Conservation (phyloP, 805 yeast genomes). For the Ogataea allantospora region DNA sequence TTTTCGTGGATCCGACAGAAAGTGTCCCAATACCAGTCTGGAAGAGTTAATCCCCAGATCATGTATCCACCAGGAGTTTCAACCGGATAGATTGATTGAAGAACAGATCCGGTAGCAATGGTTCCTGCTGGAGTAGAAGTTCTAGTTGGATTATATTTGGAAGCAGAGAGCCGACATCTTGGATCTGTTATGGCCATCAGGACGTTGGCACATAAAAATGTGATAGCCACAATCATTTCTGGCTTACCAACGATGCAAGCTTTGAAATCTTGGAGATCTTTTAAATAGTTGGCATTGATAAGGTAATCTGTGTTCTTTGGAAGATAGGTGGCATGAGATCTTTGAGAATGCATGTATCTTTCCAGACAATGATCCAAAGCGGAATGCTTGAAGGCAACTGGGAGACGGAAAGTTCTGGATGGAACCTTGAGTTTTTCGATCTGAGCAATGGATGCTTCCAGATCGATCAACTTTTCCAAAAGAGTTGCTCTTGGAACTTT, state of each 20-base stretch:
- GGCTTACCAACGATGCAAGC: constrained; percentile 85
- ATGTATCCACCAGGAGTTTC: constrained; percentile 99
- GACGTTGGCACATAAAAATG: constrained; percentile 96
- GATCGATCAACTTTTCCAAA: constrained; percentile 60
- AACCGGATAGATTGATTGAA: constrained; percentile 97
- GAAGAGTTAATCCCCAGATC: constrained; percentile 92
- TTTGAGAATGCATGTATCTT: constrained; percentile 89
- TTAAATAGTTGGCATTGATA: constrained; percentile 80
- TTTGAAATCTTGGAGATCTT: constrained; percentile 70
- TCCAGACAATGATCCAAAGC: constrained; percentile 84
- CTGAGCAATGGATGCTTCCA: constrained; percentile 70
- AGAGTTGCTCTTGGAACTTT: constrained; percentile 59
- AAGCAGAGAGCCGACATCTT: constrained; percentile 84
- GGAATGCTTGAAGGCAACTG: constrained; percentile 94
- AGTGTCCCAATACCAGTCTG: constrained; percentile 94
- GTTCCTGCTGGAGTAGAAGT: constrained; percentile 95
- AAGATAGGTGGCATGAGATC: constrained; percentile 93
- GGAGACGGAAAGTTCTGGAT: constrained; percentile 78
- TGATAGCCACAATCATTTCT: constrained; percentile 92
- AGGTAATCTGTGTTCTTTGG: constrained; percentile 96
- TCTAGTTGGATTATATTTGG: constrained; percentile 95
- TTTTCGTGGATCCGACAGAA: constrained; percentile 44
- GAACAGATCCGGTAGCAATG: constrained; percentile 97
- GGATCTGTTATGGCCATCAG: constrained; percentile 98
- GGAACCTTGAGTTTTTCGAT: constrained; percentile 81